These are phyloP conservation scores for Colletotrichum musae DNA, from an alignment of 2,329 filamentous ascomycete species.

Conservation along the genomic window DNA sequence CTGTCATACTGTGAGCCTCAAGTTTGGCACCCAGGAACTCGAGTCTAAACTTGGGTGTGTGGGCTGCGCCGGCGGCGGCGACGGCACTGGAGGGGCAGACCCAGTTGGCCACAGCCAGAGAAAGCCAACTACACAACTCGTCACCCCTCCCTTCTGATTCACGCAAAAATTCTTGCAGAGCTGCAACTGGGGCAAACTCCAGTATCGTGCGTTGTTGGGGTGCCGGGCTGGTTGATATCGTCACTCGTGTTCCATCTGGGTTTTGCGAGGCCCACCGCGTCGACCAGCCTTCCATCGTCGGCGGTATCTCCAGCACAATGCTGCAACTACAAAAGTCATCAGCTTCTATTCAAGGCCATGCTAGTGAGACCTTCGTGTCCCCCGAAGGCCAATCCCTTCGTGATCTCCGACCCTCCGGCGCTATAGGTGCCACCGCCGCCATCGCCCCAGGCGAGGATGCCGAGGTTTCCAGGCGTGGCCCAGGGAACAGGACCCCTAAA, in stretches of 20 bases:
- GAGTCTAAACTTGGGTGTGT: not conserved
- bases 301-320: not conserved
- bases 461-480: constrained; percentile 16
- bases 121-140: not conserved
- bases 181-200: not conserved
- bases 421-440: not conserved
- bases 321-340: constrained; percentile 5
- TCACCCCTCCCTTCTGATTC: constrained; percentile 3
- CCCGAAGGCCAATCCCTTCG: not conserved
- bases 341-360: not conserved
- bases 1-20: not conserved
- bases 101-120: not conserved
- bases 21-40: not conserved
- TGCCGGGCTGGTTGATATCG: constrained; percentile 12
- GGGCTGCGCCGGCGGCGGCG: not conserved
- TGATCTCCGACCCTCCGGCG: not conserved
- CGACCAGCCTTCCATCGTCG: constrained; percentile 29
- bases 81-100: not conserved
- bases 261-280: constrained; percentile 33
- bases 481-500: constrained; percentile 35
- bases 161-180: constrained; percentile 4
- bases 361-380: not conserved
- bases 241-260: constrained; percentile 35
- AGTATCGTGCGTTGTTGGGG: not conserved
- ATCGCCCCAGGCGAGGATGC: constrained; percentile 24